phyloP scores from a whole-genome alignment of 1,284 basidiomycete genomes.

The Tremellales sp. region DNA sequence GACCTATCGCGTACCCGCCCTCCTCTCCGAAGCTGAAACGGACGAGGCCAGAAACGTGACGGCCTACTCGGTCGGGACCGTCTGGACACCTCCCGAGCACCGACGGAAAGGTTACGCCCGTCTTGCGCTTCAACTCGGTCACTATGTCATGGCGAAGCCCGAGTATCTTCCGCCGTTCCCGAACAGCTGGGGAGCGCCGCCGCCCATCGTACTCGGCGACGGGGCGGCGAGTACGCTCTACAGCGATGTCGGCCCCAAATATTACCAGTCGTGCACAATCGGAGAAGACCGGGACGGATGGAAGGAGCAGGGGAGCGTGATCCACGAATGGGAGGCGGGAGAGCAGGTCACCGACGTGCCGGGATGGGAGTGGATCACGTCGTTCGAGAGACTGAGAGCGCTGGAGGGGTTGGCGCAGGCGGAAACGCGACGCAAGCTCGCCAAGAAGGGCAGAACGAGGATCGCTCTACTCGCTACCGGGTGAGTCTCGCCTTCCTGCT shows the following conservation, averaged over 20 bases:
- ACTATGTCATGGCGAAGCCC: conserved; percentile 1
- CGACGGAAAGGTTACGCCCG: conserved; percentile 1
- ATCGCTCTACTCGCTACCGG: neutral
- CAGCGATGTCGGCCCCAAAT: conserved; percentile 2
- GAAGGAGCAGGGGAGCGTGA: conserved; percentile 1
- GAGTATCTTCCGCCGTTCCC: neutral
- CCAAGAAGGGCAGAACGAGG: neutral
- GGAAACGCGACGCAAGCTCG: neutral
- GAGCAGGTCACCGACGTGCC: neutral
- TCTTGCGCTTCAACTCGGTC: conserved; percentile 1
- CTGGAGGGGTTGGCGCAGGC: neutral
- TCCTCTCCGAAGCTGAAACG: neutral
- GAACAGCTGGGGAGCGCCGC: neutral
- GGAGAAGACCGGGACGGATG: conserved; percentile 1
- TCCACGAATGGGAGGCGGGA: neutral
- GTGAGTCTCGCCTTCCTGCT: too few species aligned
- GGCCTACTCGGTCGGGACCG: neutral
- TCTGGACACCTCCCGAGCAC: conserved; percentile 1
- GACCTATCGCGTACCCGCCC: conserved; percentile 1
- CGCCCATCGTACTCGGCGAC: neutral
- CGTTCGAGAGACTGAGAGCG: neutral
- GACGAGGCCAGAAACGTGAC: neutral
- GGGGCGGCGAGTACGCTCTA: neutral
- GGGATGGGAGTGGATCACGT: conserved; percentile 3
- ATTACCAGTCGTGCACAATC: conserved; percentile 2